A percentile compares a stretch with the other conserved stretches of the same genome.
phyloP scores from a whole-genome alignment of 495 filamentous ascomycete species.

The Hypoxylon crocopeplum region DNA sequence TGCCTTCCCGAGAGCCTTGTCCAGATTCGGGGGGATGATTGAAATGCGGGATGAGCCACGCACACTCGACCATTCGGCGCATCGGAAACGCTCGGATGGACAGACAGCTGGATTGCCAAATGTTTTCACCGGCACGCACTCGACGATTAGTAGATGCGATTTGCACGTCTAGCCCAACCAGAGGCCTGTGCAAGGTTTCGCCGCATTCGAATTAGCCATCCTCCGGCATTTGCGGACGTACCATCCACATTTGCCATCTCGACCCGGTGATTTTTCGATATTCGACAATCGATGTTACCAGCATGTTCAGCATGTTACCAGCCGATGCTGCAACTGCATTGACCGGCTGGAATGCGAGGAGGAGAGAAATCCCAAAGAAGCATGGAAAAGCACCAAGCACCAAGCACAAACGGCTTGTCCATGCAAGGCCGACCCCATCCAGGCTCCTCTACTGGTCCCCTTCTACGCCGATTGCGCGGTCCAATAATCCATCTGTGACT shows the following conservation, averaged over 20 bases:
- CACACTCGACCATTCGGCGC: slow-evolving; percentile 8
- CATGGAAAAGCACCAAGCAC: slow-evolving; percentile 14
- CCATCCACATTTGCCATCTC: slow-evolving; percentile 33
- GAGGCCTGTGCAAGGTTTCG: slow-evolving; percentile 29
- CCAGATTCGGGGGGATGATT: slow-evolving; percentile 9
- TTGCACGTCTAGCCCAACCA: slow-evolving; percentile 27
- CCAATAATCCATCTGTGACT: slow-evolving; percentile 19
- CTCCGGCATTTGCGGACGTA: slow-evolving; percentile 25
- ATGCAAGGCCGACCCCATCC: slow-evolving; percentile 32
- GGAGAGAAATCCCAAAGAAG: slow-evolving; percentile 10
- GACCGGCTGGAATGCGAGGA: slow-evolving; percentile 7
- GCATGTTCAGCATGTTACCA: slow-evolving; percentile 14
- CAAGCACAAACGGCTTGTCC: slow-evolving; percentile 13
- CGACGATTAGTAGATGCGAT: slow-evolving; percentile 26
- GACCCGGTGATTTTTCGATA: slow-evolving; percentile 31
- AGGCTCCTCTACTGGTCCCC: slow-evolving; percentile 17
- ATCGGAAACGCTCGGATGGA: slow-evolving; percentile 32
- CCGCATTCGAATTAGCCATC: slow-evolving; percentile 30
- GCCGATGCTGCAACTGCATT: slow-evolving; percentile 23
- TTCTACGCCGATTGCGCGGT: slow-evolving; percentile 10
- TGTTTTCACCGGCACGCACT: slow-evolving; percentile 34
- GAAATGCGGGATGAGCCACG: slow-evolving; percentile 20
- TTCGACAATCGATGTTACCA: slow-evolving; percentile 28
- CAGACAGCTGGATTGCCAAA: slow-evolving; percentile 32
- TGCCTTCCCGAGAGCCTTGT: slow-evolving; percentile 20